Conservation (phyloP, 129 eudicot species). For the Cynara cardunculus region DNA sequence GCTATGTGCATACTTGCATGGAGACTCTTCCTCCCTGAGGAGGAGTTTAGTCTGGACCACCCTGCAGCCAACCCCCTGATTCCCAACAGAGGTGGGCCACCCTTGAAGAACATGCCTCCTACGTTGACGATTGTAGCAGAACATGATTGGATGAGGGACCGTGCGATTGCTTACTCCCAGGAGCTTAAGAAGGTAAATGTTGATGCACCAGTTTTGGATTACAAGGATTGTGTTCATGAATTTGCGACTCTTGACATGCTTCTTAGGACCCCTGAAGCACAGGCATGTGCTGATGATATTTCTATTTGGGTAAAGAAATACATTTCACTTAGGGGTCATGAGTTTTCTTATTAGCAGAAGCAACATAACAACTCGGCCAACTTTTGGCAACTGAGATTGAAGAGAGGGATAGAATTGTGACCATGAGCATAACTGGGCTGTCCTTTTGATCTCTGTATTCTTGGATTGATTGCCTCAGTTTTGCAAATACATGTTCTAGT, state of each 20-base stretch:
- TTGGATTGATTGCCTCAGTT: not conserved
- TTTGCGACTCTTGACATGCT: slow-evolving; percentile 77
- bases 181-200: slow-evolving; percentile 65
- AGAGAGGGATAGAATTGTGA: not conserved
- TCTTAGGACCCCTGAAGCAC: slow-evolving; percentile 76
- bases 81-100: slow-evolving; percentile 51
- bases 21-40: slow-evolving; percentile 70
- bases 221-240: slow-evolving; percentile 82
- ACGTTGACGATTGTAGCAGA: slow-evolving; percentile 73
- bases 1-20: slow-evolving; percentile 72
- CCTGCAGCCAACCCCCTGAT: slow-evolving; percentile 75
- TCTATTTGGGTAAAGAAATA: slow-evolving; percentile 87
- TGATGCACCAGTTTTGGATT: slow-evolving; percentile 76
- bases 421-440: not conserved
- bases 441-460: not conserved
- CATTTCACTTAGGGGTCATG: slow-evolving; percentile 78
- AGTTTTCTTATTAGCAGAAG: slow-evolving; percentile 53
- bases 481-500: not conserved
- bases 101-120: slow-evolving; percentile 70
- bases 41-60: slow-evolving; percentile 69
- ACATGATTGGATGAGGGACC: slow-evolving; percentile 85
- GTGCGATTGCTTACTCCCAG: slow-evolving; percentile 89
- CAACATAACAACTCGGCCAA: not conserved
- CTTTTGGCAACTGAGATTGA: not conserved
- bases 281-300: slow-evolving; percentile 80